Evolutionary conservation across 1,284 basidiomycete genomes (phyloP).

Genomic region (Golubevia pallescens): DNA sequence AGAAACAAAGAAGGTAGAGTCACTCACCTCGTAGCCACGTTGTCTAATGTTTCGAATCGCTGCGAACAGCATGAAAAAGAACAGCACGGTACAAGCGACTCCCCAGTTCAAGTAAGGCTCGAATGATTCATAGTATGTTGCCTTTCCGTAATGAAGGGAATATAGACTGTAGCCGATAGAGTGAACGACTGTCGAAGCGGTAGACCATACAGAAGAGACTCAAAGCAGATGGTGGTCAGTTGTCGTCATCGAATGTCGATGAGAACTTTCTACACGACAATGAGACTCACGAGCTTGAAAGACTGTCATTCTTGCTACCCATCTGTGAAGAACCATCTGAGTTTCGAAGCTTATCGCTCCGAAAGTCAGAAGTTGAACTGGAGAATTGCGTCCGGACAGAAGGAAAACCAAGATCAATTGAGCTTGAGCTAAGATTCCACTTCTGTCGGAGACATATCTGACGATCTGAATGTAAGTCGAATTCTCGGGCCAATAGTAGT

Average conservation of each 20-base stretch:
- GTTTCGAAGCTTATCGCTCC: conserved; percentile 20
- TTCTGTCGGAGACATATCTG: conserved; percentile 27
- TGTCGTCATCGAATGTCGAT: no score
- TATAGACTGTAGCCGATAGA: conserved; percentile 19
- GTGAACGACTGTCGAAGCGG: conserved; percentile 21
- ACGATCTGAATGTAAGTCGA: conserved; percentile 19
- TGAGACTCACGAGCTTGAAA: conserved; percentile 18
- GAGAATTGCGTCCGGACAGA: conserved; percentile 32
- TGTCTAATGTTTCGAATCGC: conserved; percentile 24
- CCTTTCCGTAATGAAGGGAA: conserved; percentile 2
- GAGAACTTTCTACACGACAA: no score
- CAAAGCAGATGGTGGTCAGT: no score
- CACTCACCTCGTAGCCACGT: conserved; percentile 24
- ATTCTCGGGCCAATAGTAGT: conserved; percentile 11
- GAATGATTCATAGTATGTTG: conserved; percentile 7
- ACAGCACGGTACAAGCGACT: conserved; percentile 8
- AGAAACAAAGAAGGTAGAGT: not conserved
- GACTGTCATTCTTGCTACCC: conserved; percentile 32
- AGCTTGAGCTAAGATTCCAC: conserved; percentile 20
- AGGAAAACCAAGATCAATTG: conserved; percentile 35
- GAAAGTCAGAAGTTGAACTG: conserved; percentile 21
- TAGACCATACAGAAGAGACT: no score
- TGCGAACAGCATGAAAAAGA: conserved; percentile 15
- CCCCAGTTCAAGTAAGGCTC: conserved; percentile 32
- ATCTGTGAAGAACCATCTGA: conserved; percentile 40